A percentile compares a stretch with the other conserved stretches of the same genome.
Conservation (phyloP, 1,139 yeast genomes). For the Yamadazyma kanchanaburiensis region DNA sequence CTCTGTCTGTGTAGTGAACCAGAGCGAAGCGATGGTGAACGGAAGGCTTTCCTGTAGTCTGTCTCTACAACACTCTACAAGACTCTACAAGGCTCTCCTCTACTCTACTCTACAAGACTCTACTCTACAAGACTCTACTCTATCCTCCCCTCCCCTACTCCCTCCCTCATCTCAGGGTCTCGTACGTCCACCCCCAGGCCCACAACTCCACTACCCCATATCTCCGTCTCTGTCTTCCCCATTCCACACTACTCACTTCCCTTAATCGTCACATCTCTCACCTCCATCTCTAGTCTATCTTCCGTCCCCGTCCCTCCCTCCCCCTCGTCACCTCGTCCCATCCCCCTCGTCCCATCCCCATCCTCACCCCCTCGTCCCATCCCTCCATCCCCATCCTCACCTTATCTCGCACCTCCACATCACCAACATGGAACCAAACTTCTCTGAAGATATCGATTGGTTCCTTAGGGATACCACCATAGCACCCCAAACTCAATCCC, state of each 20-base stretch:
- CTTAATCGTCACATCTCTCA: too few relatives aligned
- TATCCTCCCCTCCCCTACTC: too few relatives aligned
- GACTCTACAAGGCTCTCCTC: too few relatives aligned
- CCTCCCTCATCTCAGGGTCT: background rate
- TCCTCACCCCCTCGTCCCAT: background rate
- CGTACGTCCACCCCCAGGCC: background rate
- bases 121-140: too few relatives aligned
- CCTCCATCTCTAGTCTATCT: too few relatives aligned
- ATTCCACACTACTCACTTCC: too few relatives aligned
- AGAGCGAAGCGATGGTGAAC: background rate
- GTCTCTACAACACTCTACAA: too few relatives aligned
- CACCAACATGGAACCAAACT: conserved; percentile 26
- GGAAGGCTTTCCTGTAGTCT: background rate
- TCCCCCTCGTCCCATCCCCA: background rate
- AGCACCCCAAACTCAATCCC: background rate
- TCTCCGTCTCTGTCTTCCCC: background rate
- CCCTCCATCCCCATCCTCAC: background rate
- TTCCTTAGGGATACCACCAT: conserved; percentile 33
- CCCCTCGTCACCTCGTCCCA: background rate
- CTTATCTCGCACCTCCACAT: conserved; percentile 3
- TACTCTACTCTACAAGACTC: too few relatives aligned
- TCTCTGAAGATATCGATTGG: conserved; percentile 45
- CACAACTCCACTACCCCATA: background rate
- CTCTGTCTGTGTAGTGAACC: too few relatives aligned
- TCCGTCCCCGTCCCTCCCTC: background rate